Evolutionary conservation across 768 basidiomycete genomes (phyloP).

Genomic region (Boletellus sp.): DNA sequence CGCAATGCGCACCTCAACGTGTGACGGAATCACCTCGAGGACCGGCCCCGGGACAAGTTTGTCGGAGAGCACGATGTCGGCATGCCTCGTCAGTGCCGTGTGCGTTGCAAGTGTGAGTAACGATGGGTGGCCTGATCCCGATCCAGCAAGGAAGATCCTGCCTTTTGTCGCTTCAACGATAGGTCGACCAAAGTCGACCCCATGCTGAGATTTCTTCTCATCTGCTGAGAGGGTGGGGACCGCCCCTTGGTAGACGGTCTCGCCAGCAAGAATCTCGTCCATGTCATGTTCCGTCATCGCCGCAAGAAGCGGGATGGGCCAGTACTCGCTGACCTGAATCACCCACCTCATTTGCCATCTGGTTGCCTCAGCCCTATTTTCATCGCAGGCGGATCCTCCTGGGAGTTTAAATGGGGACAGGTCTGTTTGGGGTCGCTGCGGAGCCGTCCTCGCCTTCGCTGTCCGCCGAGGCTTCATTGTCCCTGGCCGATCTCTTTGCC

Average conservation of each 20-base stretch:
- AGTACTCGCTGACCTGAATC: conserved; percentile 94
- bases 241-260: conserved; percentile 12
- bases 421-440: conserved; percentile 62
- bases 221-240: conserved; percentile 24
- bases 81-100: conserved; percentile 69
- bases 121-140: conserved; percentile 92
- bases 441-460: conserved; percentile 54
- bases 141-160: conserved; percentile 86
- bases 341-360: conserved; percentile 86
- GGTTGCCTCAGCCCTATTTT: conserved; percentile 44
- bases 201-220: conserved; percentile 34
- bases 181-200: conserved; percentile 15
- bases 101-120: conserved; percentile 88
- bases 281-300: conserved; percentile 66
- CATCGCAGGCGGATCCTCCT: conserved; percentile 15
- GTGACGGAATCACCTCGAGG: conserved; percentile 74
- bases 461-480: conserved; percentile 14
- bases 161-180: conserved; percentile 43
- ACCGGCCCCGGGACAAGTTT: conserved; percentile 93
- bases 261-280: conserved; percentile 52
- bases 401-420: conserved; percentile 46
- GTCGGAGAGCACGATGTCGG: conserved; percentile 89
- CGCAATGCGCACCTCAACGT: conserved; percentile 78
- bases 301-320: conserved; percentile 78
- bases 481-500: conserved; percentile 35